Evolutionary conservation across 1,284 basidiomycete species (phyloP), one percentile per base, ranked within the genome.

Genomic region (Ustilago crameri): DNA sequence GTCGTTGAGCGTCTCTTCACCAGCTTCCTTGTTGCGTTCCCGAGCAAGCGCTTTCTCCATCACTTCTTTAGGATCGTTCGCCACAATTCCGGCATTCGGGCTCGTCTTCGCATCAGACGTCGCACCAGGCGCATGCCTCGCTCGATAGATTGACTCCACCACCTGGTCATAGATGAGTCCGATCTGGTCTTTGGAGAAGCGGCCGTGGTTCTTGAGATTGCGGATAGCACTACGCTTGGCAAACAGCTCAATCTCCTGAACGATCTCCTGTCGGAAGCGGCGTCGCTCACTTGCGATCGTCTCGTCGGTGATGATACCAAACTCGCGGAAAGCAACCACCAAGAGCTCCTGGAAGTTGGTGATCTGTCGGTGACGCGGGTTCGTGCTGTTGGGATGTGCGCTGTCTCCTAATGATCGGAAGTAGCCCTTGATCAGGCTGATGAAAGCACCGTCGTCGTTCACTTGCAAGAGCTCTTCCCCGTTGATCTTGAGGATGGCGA

Each of bases 401-500:
- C 95, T 95, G 23, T 95, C 91, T 43, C 93, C 96, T 18, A 99
- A 89, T 15, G 92, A 92, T 15, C 91, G 87, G 77, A 99, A 99
- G 86, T 98, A 99, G 66, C 90, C 90, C 44, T 76, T 79, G 57
- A 82, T 72, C 42, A 82, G 42, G 41, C 73, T 93, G 84, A 98
- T 91, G 85, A 98, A 98, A 51, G 91, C 92, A 10, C 96, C 96
- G 76, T 99, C 96, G 83, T 99, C 96, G 75, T 95, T 94, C 22
- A 97, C 90, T 80, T 94, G 89, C n/a, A 99, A 86, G 9, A 99
- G 86, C 56, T 92, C 90, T 73, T 96, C 93, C 2, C 95, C 95
- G 74, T 99, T 99, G 84, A 98, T 96, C 85, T 98, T 98, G 56
- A 99, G 88, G 50, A 98, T 96, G 15, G 96, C 96, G 90, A 85